These are phyloP conservation scores for Cladosporium sp. DNA, from an alignment of 2,329 filamentous ascomycete genomes.

Conservation along the genomic window DNA sequence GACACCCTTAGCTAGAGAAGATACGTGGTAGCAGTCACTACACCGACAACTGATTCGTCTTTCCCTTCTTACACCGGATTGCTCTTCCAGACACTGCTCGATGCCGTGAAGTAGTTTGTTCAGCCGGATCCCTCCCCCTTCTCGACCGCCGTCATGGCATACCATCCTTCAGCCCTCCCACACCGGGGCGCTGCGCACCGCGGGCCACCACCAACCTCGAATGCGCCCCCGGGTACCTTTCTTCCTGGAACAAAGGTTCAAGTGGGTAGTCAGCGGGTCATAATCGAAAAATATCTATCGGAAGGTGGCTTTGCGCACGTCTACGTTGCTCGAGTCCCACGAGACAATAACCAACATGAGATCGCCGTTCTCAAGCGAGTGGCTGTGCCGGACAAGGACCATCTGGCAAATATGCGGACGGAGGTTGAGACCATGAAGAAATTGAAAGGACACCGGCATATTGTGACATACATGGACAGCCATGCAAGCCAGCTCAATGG, in stretches of 20 bases:
- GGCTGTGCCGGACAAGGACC: constrained; percentile 92
- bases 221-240: constrained; percentile 68
- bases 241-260: constrained; percentile 93
- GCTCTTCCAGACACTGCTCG: background rate
- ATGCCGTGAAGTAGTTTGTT: constrained; percentile 6
- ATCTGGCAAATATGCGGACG: constrained; percentile 90
- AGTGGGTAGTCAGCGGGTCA: constrained; percentile 84
- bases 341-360: constrained; percentile 72
- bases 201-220: constrained; percentile 11
- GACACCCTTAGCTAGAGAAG: constrained; percentile 1
- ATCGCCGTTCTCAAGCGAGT: constrained; percentile 88
- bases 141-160: constrained; percentile 8
- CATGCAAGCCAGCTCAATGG: constrained; percentile 91
- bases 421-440: constrained; percentile 99
- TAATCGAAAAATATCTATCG: constrained; percentile 95
- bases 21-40: constrained; percentile 8
- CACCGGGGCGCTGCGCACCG: constrained; percentile 5
- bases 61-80: background rate
- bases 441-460: constrained; percentile 90
- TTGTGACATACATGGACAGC: constrained; percentile 97
- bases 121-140: background rate
- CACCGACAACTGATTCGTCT: background rate
- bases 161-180: constrained; percentile 7
- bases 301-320: constrained; percentile 98
- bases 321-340: constrained; percentile 85